Evolutionary conservation across 306 rosid species (phyloP), one percentile per base, ranked within the genome.

Genomic region (Bauhinia variegata): DNA sequence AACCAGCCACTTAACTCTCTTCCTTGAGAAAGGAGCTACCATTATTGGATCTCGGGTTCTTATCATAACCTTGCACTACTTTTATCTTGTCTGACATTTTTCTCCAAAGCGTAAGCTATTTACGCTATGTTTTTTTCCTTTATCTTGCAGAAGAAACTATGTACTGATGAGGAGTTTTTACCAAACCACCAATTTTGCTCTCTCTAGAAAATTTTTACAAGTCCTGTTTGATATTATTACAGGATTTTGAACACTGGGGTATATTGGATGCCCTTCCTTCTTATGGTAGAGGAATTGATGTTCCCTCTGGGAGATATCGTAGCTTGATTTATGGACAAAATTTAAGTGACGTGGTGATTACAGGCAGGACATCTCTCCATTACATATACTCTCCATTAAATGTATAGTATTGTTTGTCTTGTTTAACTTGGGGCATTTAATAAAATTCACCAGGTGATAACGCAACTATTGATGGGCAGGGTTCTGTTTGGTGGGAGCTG

Each of bases 1-100:
- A 23, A 85, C 83, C 33, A 88, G 95, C 75, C 89, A 88, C 71
- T 80, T 88, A 69, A 85, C 95, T 12, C 81, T 88, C 54, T 88
- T 84, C 74, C 73, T 88, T n/a, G 91, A 86, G 54, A 62, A 67
- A 48, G 91, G 79, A 2, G 91, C 91, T 31, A 65, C 65, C 61
- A 79, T 88, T 69, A 77, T 88, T 72, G 95, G 83, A 68, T 85
- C 87, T 8, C 83, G 79, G 88, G 95, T 82, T 66, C 7, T 53
- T 47, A 37, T 60, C 60, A 36, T 42, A 17, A 5, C 12, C 70
- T 51, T 49, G 56, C n/a, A n/a, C n/a, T n/a, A n/a, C n/a, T 41
- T 11, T 41, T 41, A 11, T 41, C n/a, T 14, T 9, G n/a, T 11
- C n/a, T 1, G 47, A 41, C 4, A 8, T 11, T 41, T 4, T 41